Evolutionary conservation across 129 eudicot species (phyloP), one percentile per base, ranked within the genome.

Genomic region (Centella asiatica): DNA sequence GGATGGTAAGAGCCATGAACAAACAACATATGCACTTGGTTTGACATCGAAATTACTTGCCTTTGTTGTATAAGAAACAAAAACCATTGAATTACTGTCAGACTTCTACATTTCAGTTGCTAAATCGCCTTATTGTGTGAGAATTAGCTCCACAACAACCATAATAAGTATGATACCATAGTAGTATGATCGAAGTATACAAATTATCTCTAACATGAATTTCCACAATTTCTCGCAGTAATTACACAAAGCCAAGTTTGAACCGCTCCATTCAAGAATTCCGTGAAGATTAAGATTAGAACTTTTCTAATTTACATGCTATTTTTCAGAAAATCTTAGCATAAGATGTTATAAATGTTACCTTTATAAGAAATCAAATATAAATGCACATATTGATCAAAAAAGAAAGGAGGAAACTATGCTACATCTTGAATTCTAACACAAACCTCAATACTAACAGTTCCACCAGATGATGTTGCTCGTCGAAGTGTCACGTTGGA

Each of bases 381-480:
- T 29, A 2, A 19, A 19, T 56, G 5, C 2, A 18, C 5, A 11
- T 22, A 19, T 48, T 5, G 12, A 20, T 5, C 26, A 7, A 45
- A 45, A n/a, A n/a, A 48, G 54, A 48, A 19, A 7, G 12, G 20
- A 48, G 54, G 0, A 48, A 10, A 14, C 54, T n/a, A n/a, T 34
- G 13, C 23, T 36, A 68, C 20, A 55, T 28, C 51, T 46, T 56
- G 44, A 32, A 29, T n/a, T 39, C 31, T 13, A 59, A 57, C 13
- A 74, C 78, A 64, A 40, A 83, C 90, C 86, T 83, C 83, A 48
- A 67, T 74, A 10, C 83, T 80, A 45, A 83, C 86, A 24, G 83
- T 83, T 45, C 83, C 86, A 57, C 79, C 81, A 29, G 81, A 70
- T 59, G 75, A 47, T 57, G 77, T 57, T 12, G 83, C 62, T 49